phyloP scores from a whole-genome alignment of 371 early-diverging fungal genomes.

The Saksenaea vasiformis region DNA sequence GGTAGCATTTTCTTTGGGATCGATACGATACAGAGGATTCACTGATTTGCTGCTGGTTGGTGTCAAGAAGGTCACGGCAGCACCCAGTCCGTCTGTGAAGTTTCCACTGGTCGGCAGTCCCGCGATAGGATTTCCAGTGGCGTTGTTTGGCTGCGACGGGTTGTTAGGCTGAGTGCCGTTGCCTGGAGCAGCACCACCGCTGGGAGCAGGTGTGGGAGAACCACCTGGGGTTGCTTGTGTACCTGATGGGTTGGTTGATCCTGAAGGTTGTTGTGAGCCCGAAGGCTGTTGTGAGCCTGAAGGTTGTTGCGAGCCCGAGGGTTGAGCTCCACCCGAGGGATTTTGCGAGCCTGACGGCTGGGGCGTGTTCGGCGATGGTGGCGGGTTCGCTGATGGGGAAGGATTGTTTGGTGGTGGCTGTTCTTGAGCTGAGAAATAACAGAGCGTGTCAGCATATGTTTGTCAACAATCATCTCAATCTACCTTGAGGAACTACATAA shows the following conservation, averaged over 20 bases:
- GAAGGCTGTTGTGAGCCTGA: not conserved
- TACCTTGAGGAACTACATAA: conserved; percentile 25
- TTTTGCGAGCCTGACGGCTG: not conserved
- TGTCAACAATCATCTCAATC: not conserved
- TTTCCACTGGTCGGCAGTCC: conserved; percentile 43
- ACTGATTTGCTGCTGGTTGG: conserved; percentile 47
- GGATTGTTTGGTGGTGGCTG: not conserved
- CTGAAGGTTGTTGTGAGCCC: not conserved
- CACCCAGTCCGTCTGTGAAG: conserved; percentile 38
- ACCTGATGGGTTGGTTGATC: not conserved
- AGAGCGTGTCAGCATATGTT: not conserved
- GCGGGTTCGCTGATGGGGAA: not conserved
- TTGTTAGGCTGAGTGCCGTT: not conserved
- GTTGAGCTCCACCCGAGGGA: not conserved
- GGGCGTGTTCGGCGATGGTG: not conserved
- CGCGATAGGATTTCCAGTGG: conserved; percentile 17
- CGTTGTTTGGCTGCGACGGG: not conserved
- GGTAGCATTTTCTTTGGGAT: conserved; percentile 45
- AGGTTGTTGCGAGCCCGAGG: not conserved
- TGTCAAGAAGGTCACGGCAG: conserved; percentile 39
- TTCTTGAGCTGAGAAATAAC: not conserved
- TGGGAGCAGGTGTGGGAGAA: not conserved
- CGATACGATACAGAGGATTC: conserved; percentile 44
- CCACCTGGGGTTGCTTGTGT: not conserved
- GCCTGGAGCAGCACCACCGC: conserved; percentile 3